Evolutionary conservation across 176 grass and related monocot species (phyloP), one percentile per base, ranked within the genome.

Genomic region (Triticum turgidum): DNA sequence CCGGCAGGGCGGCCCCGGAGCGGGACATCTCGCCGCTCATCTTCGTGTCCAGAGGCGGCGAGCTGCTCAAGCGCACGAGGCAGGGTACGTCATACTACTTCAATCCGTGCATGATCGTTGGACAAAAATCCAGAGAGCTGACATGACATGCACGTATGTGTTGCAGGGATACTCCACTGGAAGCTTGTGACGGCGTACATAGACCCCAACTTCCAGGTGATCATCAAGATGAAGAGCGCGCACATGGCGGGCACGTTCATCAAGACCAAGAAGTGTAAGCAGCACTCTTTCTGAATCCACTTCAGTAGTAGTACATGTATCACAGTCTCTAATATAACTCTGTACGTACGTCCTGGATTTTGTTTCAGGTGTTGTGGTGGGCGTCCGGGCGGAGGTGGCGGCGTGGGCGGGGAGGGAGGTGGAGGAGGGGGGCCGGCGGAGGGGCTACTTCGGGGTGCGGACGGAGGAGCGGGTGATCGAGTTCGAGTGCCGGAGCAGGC

Each of bases 191-290:
- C 88, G 20, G 79, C 89, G 1, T 95, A 91, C 73, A 88, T 94
- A 61, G 93, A 95, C 81, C 77, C 87, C 74, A 92, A 41, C 47
- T 90, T 91, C 80, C 87, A 97, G 92, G 92, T 97, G 62, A 52
- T 94, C 78, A 66, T 95, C 38, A 98, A 94, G 80, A 95, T 95
- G 90, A 95, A 92, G 83, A 98, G 96, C 25, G 83, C 86, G 6
- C 96, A 98, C n/a, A 98, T 98, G 91, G 96, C 83, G 6, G 96
- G 96, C 13, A 92, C 96, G 21, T 98, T 92, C 81, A 86, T 95
- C 61, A 98, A 98, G 49, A 98, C 93, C 32, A 95, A 95, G 73
- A 98, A 98, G 69, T 84, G 96, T 98, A 94, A 94, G 87, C 41
- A 18, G 25, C 3, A 27, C 27, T 27, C 27, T 51, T 38, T 32